Conservation (phyloP, 768 basidiomycete species). For the Leccinum boreale region DNA sequence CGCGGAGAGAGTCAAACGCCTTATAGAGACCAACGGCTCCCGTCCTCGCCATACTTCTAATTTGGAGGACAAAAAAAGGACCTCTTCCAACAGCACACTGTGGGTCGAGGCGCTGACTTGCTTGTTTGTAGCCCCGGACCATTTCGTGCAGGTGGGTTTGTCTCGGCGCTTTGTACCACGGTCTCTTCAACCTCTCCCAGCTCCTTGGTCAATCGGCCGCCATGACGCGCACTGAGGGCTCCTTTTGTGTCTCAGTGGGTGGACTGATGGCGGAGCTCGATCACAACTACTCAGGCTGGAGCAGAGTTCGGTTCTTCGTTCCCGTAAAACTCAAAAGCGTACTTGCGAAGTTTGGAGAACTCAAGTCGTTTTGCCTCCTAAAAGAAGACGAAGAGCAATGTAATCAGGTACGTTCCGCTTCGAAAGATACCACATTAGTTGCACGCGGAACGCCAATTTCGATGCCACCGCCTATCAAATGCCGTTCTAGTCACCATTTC, state of each 20-base stretch:
- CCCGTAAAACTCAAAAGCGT: constrained; percentile 29
- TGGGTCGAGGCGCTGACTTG: constrained; percentile 36
- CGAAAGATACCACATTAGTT: neutral
- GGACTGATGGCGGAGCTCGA: constrained; percentile 18
- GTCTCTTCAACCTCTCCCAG: constrained; percentile 31
- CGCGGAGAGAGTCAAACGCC: constrained; percentile 43
- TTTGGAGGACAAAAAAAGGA: constrained; percentile 5
- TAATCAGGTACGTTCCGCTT: constrained; percentile 26
- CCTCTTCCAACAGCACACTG: neutral
- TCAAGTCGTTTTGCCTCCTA: constrained; percentile 27
- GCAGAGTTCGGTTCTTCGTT: constrained; percentile 22
- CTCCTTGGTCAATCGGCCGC: constrained; percentile 47
- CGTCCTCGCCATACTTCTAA: neutral
- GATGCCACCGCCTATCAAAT: constrained; percentile 3
- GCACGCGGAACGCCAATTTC: neutral
- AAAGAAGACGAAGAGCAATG: constrained; percentile 23
- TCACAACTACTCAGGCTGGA: constrained; percentile 22
- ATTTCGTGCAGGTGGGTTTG: constrained; percentile 41
- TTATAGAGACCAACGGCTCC: constrained; percentile 32
- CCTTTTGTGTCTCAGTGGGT: constrained; percentile 48
- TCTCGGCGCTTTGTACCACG: constrained; percentile 1
- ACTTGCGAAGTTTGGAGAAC: constrained; percentile 30
- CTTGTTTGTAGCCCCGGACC: constrained; percentile 43
- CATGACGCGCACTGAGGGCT: constrained; percentile 49
- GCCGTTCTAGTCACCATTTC: constrained; percentile 5